phyloP scores from a whole-genome alignment of 1,139 yeast species.

The Taiozyma sp. region DNA sequence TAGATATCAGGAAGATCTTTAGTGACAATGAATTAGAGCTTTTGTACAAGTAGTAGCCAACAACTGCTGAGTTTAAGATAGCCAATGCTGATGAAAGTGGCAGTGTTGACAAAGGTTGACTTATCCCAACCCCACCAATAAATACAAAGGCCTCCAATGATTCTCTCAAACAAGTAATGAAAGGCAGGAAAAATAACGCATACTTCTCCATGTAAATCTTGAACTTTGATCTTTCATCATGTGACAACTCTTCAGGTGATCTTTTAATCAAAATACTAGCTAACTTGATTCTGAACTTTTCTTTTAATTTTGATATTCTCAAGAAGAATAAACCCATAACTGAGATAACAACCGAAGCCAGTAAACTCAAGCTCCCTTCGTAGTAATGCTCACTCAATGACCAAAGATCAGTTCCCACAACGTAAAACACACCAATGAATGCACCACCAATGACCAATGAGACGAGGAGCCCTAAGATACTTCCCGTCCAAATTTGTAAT shows the following conservation, averaged over 20 bases:
- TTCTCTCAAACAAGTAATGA: conserved; percentile 81
- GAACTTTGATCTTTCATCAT: conserved; percentile 16
- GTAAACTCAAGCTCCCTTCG: conserved; percentile 83
- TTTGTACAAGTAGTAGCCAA: conserved; percentile 65
- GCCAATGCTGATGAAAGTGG: conserved; percentile 74
- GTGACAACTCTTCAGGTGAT: conserved; percentile 21
- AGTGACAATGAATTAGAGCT: conserved; percentile 75
- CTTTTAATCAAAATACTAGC: conserved; percentile 47
- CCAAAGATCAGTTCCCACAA: conserved; percentile 81
- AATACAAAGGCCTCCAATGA: conserved; percentile 92
- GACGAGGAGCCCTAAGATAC: conserved; percentile 60
- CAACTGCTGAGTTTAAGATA: conserved; percentile 51
- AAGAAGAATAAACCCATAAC: conserved; percentile 91
- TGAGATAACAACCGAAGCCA: conserved; percentile 81
- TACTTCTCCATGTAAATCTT: conserved; percentile 49
- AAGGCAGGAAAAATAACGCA: conserved; percentile 77
- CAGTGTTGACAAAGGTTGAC: conserved; percentile 69
- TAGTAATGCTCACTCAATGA: conserved; percentile 81
- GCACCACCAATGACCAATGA: conserved; percentile 80
- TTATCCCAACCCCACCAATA: conserved; percentile 82
- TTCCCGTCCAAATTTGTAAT: conserved; percentile 78
- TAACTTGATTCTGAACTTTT: conserved; percentile 87
- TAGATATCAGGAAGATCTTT: conserved; percentile 71
- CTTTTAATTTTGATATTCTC: conserved; percentile 84
- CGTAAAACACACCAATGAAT: conserved; percentile 79